Percentiles rank a stretch among this genome's conserved stretches.
phyloP scores from a whole-genome alignment of 805 yeast genomes.

The Saccharomycopsis fibuligera region DNA sequence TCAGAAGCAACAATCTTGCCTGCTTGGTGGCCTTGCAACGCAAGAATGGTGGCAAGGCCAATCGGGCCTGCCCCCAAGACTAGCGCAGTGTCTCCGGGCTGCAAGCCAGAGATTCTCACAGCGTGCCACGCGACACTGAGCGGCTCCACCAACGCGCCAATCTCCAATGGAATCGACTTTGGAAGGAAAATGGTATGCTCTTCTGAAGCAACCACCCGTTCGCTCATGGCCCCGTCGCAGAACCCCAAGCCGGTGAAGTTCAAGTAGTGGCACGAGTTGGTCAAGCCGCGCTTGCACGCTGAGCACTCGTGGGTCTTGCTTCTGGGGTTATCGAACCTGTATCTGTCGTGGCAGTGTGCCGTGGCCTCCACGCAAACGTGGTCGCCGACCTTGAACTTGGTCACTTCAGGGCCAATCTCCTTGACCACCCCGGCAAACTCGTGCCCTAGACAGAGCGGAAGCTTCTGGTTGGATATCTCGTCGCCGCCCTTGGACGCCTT shows the following conservation, averaged over 20 bases:
- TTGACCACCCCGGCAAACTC: constrained; percentile 43
- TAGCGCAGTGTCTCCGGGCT: constrained; percentile 40
- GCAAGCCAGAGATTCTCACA: constrained; percentile 34
- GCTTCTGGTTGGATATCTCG: constrained; percentile 34
- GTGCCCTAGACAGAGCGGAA: constrained; percentile 49
- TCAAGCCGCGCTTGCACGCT: constrained; percentile 43
- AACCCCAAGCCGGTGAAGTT: constrained; percentile 53
- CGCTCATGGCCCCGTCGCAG: constrained; percentile 50
- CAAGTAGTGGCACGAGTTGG: constrained; percentile 45
- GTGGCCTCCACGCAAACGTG: constrained; percentile 60
- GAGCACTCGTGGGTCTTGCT: constrained; percentile 32
- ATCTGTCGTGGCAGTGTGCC: constrained; percentile 47
- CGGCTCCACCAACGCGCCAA: constrained; percentile 53
- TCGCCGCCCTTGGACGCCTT: constrained; percentile 35
- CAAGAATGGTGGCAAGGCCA: constrained; percentile 44
- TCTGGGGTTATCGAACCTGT: constrained; percentile 29
- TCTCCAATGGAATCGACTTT: constrained; percentile 33
- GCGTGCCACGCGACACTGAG: constrained; percentile 59
- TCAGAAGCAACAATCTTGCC: constrained; percentile 43
- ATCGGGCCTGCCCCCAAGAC: constrained; percentile 53
- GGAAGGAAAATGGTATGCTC: constrained; percentile 38
- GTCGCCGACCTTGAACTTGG: constrained; percentile 42
- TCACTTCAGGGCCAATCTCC: constrained; percentile 42
- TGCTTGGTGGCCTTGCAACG: constrained; percentile 42
- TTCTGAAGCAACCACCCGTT: constrained; percentile 37